These are phyloP conservation scores for Physcomitrellopsis africana DNA, from an alignment of 225 moss, liverwort and hornwort genomes.

Conservation along the genomic window DNA sequence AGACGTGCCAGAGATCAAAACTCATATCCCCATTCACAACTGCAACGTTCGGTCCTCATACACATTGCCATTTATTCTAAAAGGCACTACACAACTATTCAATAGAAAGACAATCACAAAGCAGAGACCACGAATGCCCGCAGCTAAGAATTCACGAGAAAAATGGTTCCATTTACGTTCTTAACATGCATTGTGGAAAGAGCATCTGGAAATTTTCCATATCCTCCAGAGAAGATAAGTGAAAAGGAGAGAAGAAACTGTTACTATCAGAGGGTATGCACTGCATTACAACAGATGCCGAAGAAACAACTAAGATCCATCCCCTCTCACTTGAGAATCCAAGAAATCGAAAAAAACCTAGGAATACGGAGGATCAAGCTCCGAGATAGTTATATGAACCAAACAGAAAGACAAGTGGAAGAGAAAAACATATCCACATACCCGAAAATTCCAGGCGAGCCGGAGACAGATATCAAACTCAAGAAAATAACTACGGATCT, in stretches of 20 bases:
- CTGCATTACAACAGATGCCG: background rate
- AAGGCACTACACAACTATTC: background rate
- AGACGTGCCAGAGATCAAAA: conserved; percentile 15
- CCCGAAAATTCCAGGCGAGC: background rate
- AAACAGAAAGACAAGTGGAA: background rate
- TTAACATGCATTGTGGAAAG: too few relatives aligned
- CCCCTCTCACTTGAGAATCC: background rate
- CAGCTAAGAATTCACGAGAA: too few relatives aligned
- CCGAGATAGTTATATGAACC: too few relatives aligned
- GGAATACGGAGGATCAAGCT: too few relatives aligned
- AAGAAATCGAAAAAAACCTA: background rate
- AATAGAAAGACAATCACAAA: too few relatives aligned
- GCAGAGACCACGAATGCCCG: too few relatives aligned
- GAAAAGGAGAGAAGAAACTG: too few relatives aligned
- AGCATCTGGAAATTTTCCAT: too few relatives aligned
- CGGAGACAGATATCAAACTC: background rate
- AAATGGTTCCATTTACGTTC: too few relatives aligned
- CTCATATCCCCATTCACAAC: background rate
- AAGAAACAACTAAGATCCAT: background rate
- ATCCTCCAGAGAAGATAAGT: too few relatives aligned
- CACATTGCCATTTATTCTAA: background rate
- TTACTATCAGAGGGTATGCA: background rate
- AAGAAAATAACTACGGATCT: background rate
- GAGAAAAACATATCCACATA: background rate
- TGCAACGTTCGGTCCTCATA: background rate